phyloP scores from a whole-genome alignment of 441 rosid species.

The Populus hybrid region DNA sequence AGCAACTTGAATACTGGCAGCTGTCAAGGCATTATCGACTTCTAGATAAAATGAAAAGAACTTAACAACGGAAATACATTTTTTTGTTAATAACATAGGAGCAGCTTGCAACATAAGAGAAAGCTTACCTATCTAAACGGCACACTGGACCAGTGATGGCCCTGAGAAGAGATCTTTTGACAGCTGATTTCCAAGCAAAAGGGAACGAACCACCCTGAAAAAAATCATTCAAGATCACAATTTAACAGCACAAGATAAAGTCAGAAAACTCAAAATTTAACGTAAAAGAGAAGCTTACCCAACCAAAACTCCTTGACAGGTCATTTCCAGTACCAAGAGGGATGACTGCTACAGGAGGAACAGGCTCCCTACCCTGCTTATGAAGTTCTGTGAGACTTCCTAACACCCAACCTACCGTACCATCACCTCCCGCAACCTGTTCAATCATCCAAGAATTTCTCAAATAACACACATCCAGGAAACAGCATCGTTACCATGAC shows the following conservation, averaged over 20 bases:
- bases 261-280: constrained; percentile 12
- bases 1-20: not conserved
- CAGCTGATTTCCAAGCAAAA: constrained; percentile 87
- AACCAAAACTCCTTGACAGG: constrained; percentile 89
- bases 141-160: constrained; percentile 53
- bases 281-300: constrained; percentile 50
- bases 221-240: constrained; percentile 21
- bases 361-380: constrained; percentile 47
- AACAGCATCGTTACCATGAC: not conserved
- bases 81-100: not conserved
- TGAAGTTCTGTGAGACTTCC: constrained; percentile 75
- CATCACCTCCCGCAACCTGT: constrained; percentile 99
- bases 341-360: constrained; percentile 84
- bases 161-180: constrained; percentile 67
- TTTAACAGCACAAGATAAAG: constrained; percentile 14
- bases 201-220: constrained; percentile 94
- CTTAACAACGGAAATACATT: not conserved
- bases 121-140: constrained; percentile 70
- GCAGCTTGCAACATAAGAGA: not conserved
- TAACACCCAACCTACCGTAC: constrained; percentile 96
- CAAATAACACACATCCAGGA: not conserved
- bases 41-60: not conserved
- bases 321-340: constrained; percentile 98
- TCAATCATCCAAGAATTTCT: constrained; percentile 22
- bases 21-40: not conserved